Base-by-base conservation (phyloP, 2,329 filamentous ascomycete species). In the Geoglossum cookeanum region DNA sequence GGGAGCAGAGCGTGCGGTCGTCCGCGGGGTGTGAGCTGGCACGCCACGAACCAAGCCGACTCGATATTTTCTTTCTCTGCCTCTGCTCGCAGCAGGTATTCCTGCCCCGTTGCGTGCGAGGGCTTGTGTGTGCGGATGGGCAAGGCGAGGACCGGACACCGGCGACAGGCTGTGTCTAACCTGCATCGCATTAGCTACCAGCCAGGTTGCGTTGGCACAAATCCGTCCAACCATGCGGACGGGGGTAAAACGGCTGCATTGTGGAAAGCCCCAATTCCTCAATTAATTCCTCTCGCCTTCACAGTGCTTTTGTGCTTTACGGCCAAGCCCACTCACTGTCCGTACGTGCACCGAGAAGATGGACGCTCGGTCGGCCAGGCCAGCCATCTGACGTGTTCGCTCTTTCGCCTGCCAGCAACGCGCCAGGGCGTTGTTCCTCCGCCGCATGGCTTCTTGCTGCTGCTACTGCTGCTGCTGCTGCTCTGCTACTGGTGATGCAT, bases 371-470 rank as follows among this genome's bases (percentile, higher is more conserved):
- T 22, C 22, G 22, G 22, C 22, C 22, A 22, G 22, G 22, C 37
- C 30, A 53, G 22, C 33, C 33, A 53, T 53, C 49, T 53, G 49
- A 53, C 49, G 49, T 53, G 49, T 30, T 37, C 49, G 49, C 32
- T 22, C 49, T 35, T 53, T 35, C 15, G 49, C 49, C 42, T 53
- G 49, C 49, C 49, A 53, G 17, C 42, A 45, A 22, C 5, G 22
- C 48, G 27, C 11, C n/a, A 15, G 22, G 15, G 47, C 15, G 17
- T 11, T 44, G 15, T 45, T 45, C 13, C 42, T 45, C 22, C 42
- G 42, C 15, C 17, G 39, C 39, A 42, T 11, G 39, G 39, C 5
- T 45, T 22, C n/a, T 17, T 45, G 42, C 42, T 4, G 22, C 17
- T 45, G 22, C 22, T 22, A 2, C 22, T 22, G 22, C 22, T 22